Percentiles rank a stretch among this genome's conserved stretches.
phyloP scores from a whole-genome alignment of 805 yeast genomes.

The Henningerozyma blattae region DNA sequence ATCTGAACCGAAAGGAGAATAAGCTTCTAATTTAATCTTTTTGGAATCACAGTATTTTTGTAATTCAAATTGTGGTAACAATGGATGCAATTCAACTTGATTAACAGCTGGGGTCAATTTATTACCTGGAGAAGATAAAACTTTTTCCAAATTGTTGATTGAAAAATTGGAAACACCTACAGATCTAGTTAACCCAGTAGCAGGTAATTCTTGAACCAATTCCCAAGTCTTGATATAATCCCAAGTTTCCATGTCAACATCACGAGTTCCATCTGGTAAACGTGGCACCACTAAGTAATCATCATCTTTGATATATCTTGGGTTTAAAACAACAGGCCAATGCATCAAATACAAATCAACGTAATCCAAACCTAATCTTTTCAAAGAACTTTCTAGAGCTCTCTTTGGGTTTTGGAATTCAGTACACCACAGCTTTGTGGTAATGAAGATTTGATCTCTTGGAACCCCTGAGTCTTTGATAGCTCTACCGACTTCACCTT shows the following conservation, averaged over 20 bases:
- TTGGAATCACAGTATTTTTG: constrained; percentile 39
- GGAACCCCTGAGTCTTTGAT: constrained; percentile 35
- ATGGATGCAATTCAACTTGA: constrained; percentile 67
- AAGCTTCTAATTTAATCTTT: constrained; percentile 42
- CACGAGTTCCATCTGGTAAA: constrained; percentile 26
- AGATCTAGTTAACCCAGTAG: constrained; percentile 33
- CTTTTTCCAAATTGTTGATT: constrained; percentile 27
- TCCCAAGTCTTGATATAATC: constrained; percentile 45
- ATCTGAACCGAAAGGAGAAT: constrained; percentile 50
- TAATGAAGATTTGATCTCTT: constrained; percentile 52
- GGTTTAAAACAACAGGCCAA: constrained; percentile 52
- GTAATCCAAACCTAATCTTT: constrained; percentile 54
- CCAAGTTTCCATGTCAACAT: constrained; percentile 25
- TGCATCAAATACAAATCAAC: constrained; percentile 69
- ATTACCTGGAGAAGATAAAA: constrained; percentile 33
- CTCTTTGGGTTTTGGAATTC: constrained; percentile 37
- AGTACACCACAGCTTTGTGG: constrained; percentile 60
- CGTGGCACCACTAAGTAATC: constrained; percentile 18
- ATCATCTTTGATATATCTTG: constrained; percentile 28
- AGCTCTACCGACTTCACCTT: constrained; percentile 53
- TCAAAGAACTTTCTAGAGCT: constrained; percentile 46
- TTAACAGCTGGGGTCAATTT: constrained; percentile 42
- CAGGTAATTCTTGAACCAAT: constrained; percentile 43
- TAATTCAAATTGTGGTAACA: constrained; percentile 50
- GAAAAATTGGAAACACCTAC: constrained; percentile 51